A percentile compares a stretch with the other conserved stretches of the same genome.
These are phyloP conservation scores for Sphenostylis stenocarpa DNA, from an alignment of 306 rosid genomes.

Conservation along the genomic window DNA sequence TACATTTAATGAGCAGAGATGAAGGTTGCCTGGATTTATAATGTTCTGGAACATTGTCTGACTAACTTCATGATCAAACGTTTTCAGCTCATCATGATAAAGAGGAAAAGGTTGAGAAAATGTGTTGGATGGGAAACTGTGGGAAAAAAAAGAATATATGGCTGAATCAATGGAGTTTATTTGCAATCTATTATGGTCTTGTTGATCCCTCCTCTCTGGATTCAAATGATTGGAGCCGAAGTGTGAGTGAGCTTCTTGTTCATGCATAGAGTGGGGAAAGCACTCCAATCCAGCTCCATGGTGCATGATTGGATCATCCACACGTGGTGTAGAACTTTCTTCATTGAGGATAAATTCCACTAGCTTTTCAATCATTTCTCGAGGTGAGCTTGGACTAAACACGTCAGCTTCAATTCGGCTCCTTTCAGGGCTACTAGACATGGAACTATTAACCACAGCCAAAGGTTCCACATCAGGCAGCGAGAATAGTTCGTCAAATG, in stretches of 20 bases:
- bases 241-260: constrained; percentile 8
- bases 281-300: constrained; percentile 20
- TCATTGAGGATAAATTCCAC: constrained; percentile 38
- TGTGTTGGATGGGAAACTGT: constrained; percentile 13
- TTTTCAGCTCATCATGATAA: constrained; percentile 24
- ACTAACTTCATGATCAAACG: constrained; percentile 23
- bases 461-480: constrained; percentile 28
- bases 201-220: constrained; percentile 28
- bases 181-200: constrained; percentile 11
- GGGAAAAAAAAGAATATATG: constrained; percentile 16
- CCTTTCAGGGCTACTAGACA: constrained; percentile 28
- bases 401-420: constrained; percentile 24
- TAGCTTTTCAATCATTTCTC: constrained; percentile 37
- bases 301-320: constrained; percentile 18
- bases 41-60: constrained; percentile 30
- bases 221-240: constrained; percentile 26
- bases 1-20: constrained; percentile 3
- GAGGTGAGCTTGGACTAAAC: constrained; percentile 35
- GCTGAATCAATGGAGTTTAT: constrained; percentile 19
- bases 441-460: constrained; percentile 35
- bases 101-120: constrained; percentile 23
- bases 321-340: constrained; percentile 24
- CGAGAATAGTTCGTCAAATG: constrained; percentile 44
- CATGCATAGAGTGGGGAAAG: constrained; percentile 11
- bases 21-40: constrained; percentile 11